Percentiles rank a stretch among this genome's conserved stretches.
phyloP scores from a whole-genome alignment of 371 early-diverging fungal genomes.

The Mortierella sp. region DNA sequence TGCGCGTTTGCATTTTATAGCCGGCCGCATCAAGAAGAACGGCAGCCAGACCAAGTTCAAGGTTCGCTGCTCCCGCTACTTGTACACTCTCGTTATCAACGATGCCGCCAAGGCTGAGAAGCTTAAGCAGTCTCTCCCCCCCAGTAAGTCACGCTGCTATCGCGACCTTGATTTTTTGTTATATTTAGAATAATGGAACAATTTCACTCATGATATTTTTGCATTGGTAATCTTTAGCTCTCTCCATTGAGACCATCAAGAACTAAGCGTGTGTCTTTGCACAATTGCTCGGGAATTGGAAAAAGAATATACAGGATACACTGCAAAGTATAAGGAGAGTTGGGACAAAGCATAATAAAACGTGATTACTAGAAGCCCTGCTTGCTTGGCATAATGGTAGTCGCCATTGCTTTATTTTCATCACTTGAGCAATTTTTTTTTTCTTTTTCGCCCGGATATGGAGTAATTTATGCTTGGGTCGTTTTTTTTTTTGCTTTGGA shows the following conservation, averaged over 20 bases:
- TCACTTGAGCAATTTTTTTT: not conserved
- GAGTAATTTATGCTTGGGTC: too few relatives aligned
- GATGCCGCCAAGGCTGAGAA: conserved; percentile 97
- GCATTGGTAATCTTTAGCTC: conserved; percentile 22
- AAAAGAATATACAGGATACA: conserved; percentile 11
- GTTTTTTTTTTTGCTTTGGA: too few relatives aligned
- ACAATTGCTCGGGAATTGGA: conserved; percentile 19
- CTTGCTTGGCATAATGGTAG: conserved; percentile 8
- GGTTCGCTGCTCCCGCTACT: conserved; percentile 97
- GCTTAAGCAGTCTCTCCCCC: conserved; percentile 93
- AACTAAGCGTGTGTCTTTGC: conserved; percentile 39
- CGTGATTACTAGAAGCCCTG: conserved; percentile 13
- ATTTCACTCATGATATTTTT: not conserved
- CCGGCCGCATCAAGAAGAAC: conserved; percentile 98
- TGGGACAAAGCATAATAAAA: conserved; percentile 10
- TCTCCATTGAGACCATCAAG: conserved; percentile 58
- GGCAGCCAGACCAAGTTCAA: conserved; percentile 97
- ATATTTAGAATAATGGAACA: not conserved
- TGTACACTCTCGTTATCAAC: conserved; percentile 97
- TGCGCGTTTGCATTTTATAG: not conserved
- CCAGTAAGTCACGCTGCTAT: too few relatives aligned
- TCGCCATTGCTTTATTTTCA: not conserved
- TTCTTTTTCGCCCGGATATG: too few relatives aligned
- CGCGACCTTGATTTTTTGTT: not conserved
- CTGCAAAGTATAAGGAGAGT: not conserved